Conservation (phyloP, 805 yeast genomes). For the Candida coleopterorum region DNA sequence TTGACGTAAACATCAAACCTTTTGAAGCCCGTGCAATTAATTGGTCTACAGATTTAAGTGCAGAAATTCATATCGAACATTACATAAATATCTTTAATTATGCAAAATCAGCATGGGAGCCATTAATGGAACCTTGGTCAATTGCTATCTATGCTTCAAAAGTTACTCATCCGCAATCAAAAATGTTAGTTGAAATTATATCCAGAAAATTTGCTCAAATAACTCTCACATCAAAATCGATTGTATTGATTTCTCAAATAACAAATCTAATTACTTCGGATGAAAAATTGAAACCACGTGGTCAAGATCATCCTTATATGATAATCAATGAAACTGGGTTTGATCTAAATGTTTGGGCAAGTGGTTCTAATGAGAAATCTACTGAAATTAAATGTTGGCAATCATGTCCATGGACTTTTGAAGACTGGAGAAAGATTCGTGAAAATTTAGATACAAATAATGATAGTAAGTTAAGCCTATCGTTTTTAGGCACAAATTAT, state of each 20-base stretch:
- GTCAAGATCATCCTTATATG: slow-evolving; percentile 76
- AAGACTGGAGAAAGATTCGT: slow-evolving; percentile 86
- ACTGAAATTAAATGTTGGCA: slow-evolving; percentile 45
- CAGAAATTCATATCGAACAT: slow-evolving; percentile 60
- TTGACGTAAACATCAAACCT: slow-evolving; percentile 70
- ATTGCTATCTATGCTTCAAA: slow-evolving; percentile 66
- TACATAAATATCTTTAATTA: slow-evolving; percentile 78
- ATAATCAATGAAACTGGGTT: slow-evolving; percentile 83
- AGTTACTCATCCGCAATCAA: slow-evolving; percentile 39
- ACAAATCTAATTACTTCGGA: slow-evolving; percentile 53
- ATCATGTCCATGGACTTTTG: slow-evolving; percentile 80
- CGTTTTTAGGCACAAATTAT: slow-evolving; percentile 52
- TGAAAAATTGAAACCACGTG: slow-evolving; percentile 56
- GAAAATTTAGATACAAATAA: slow-evolving; percentile 69
- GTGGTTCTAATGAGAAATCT: slow-evolving; percentile 25
- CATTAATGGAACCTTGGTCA: slow-evolving; percentile 85
- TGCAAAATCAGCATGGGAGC: slow-evolving; percentile 92
- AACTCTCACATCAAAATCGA: slow-evolving; percentile 74
- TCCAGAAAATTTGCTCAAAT: slow-evolving; percentile 75
- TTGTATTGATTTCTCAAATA: slow-evolving; percentile 72
- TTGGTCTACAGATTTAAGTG: slow-evolving; percentile 83
- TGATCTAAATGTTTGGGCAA: slow-evolving; percentile 80
- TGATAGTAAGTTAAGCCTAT: slow-evolving; percentile 59
- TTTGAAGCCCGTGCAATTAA: slow-evolving; percentile 65
- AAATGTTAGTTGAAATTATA: slow-evolving; percentile 60